Conservation (phyloP, 1,284 basidiomycete genomes). For the Butyriboletus appendiculatus region DNA sequence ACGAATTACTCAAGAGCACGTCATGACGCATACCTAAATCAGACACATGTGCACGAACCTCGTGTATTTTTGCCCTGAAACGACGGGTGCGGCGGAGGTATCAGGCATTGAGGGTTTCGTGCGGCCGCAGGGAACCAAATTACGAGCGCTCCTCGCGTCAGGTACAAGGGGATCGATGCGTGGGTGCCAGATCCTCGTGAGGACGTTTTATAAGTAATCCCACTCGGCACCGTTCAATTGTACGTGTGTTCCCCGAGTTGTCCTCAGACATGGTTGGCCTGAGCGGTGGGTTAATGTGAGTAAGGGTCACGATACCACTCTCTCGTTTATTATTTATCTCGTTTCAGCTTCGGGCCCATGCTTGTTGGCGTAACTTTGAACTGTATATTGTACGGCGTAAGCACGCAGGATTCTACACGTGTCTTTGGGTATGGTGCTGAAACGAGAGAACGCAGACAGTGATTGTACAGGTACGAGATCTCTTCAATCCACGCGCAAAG, state of each 20-base stretch:
- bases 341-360: constrained; percentile 45
- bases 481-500: neutral
- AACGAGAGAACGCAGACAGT: constrained; percentile 1
- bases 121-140: too few species aligned
- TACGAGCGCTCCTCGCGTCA: too few species aligned
- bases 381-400: constrained; percentile 50
- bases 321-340: neutral
- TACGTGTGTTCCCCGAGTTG: neutral
- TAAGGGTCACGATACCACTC: neutral
- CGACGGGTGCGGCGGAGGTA: too few species aligned
- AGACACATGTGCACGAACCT: too few species aligned
- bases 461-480: constrained; percentile 11
- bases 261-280: constrained; percentile 3
- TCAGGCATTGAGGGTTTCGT: too few species aligned
- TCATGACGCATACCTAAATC: too few species aligned
- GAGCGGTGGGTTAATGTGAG: neutral
- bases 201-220: neutral
- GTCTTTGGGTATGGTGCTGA: constrained; percentile 3
- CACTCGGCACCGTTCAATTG: neutral
- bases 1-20: too few species aligned
- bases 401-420: constrained; percentile 5
- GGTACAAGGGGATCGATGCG: too few species aligned
- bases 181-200: too few species aligned
- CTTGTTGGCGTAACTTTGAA: constrained; percentile 46
- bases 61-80: too few species aligned